Evolutionary conservation across 176 grass and related monocot genomes (phyloP), one percentile per base, ranked within the genome.

Genomic region (Aegilops longissima): DNA sequence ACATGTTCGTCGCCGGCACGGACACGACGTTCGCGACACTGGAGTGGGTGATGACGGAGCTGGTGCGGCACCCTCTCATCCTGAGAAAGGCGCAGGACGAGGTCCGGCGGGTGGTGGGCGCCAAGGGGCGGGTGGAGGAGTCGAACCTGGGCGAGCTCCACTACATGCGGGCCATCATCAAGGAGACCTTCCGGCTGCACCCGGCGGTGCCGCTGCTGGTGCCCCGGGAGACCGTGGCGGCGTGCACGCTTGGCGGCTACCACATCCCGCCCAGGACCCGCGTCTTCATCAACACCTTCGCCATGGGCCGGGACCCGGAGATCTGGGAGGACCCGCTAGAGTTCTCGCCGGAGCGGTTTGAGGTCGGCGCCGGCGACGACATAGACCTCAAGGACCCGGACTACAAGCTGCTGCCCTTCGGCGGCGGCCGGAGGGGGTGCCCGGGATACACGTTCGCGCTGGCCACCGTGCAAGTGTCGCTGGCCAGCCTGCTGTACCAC

Each of bases 351-450:
- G 90, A 92, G 73, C 6, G 90, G 64, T 92, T 92, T 42, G 73
- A 83, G 17, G 71, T 45, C 42, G 42, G 30, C 6, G 76, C 10
- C 61, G 29, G 70, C 16, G 80, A 64, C 16, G 80, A 64, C 4
- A 73, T 87, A 40, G 88, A 87, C 16, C 65, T 87, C 52, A 87
- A 84, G 84, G 85, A 89, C 23, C 80, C 86, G 1, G 91, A 88
- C 49, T 90, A 68, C 66, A 83, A 92, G 79, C 20, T 92, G 30
- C 47, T 92, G 73, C 90, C 90, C 1, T 92, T 92, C 45, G 90
- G 90, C 25, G 83, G 87, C 5, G 90, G 69, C 5, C 69, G 69
- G 36, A 72, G 69, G n/a, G 69, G 69, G 0, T 72, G 69, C 21
- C 69, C 69, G 33, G 90, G 90, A 0, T 89, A 92, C 80, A 78